These are phyloP conservation scores for Rhodomyrtus tomentosa DNA, from an alignment of 345 rosid species.

Conservation along the genomic window DNA sequence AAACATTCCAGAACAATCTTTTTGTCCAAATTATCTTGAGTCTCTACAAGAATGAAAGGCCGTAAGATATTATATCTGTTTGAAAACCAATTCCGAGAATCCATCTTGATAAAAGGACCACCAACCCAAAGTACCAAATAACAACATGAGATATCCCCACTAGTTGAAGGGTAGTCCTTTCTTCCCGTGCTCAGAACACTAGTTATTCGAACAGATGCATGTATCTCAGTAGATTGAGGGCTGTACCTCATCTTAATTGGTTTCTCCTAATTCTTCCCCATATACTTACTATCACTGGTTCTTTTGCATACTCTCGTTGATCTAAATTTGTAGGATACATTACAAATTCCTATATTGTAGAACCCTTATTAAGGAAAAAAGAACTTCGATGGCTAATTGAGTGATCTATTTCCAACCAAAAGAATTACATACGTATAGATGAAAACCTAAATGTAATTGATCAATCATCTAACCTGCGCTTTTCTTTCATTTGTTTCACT, in stretches of 20 bases:
- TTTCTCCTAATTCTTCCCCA: background rate
- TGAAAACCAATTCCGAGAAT: background rate
- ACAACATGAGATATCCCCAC: background rate
- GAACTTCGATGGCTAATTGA: background rate
- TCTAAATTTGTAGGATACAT: background rate
- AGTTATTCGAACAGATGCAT: background rate
- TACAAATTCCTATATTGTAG: background rate
- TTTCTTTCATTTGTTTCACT: slow-evolving; percentile 98
- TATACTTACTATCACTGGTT: background rate
- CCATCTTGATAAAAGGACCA: background rate
- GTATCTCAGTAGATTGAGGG: background rate
- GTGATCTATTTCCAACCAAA: background rate
- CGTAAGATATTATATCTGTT: background rate
- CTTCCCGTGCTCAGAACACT: background rate
- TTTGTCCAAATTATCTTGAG: background rate
- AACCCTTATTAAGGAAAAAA: background rate
- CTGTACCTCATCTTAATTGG: background rate
- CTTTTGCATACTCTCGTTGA: background rate
- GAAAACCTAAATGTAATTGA: background rate
- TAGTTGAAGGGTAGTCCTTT: background rate
- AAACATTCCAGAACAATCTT: background rate
- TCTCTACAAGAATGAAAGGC: background rate
- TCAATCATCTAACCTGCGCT: slow-evolving; percentile 43
- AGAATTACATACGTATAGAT: background rate
- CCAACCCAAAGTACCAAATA: background rate